Conservation (phyloP, 176 grass and related monocot species). For the Dactylis glomerata region DNA sequence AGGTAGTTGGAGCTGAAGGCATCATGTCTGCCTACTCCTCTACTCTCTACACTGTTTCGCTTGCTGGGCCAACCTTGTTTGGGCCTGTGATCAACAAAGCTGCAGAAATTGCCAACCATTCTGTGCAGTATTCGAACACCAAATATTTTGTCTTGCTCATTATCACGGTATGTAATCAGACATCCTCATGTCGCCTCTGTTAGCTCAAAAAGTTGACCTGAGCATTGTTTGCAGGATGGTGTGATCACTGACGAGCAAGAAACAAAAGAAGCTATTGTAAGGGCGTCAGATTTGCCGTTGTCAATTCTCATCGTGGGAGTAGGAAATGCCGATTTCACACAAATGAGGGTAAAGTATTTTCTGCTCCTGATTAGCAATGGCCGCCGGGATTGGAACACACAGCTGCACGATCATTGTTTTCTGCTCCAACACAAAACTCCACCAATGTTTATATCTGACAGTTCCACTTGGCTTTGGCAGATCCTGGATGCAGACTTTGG, state of each 20-base stretch:
- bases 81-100: slow-evolving; percentile 85
- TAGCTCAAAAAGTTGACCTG: background rate
- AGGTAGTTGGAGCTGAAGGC: slow-evolving; percentile 87
- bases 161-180: slow-evolving; percentile 60
- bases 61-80: slow-evolving; percentile 92
- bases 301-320: slow-evolving; percentile 97
- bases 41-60: slow-evolving; percentile 61
- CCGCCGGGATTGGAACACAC: background rate
- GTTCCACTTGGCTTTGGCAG: slow-evolving; percentile 31
- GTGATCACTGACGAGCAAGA: slow-evolving; percentile 80
- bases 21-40: slow-evolving; percentile 85
- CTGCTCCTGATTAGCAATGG: slow-evolving; percentile 7
- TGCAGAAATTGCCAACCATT: slow-evolving; percentile 71
- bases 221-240: slow-evolving; percentile 61
- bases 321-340: slow-evolving; percentile 81
- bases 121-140: slow-evolving; percentile 64
- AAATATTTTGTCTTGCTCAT: slow-evolving; percentile 96
- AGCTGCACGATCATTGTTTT: background rate
- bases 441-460: background rate
- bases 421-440: background rate
- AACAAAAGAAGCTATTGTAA: slow-evolving; percentile 89
- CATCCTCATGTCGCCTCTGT: background rate
- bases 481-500: slow-evolving; percentile 80
- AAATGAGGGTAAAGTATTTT: slow-evolving; percentile 76
- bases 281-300: slow-evolving; percentile 79